Evolutionary conservation across 441 rosid species (phyloP).

Genomic region (Oxalis stricta): DNA sequence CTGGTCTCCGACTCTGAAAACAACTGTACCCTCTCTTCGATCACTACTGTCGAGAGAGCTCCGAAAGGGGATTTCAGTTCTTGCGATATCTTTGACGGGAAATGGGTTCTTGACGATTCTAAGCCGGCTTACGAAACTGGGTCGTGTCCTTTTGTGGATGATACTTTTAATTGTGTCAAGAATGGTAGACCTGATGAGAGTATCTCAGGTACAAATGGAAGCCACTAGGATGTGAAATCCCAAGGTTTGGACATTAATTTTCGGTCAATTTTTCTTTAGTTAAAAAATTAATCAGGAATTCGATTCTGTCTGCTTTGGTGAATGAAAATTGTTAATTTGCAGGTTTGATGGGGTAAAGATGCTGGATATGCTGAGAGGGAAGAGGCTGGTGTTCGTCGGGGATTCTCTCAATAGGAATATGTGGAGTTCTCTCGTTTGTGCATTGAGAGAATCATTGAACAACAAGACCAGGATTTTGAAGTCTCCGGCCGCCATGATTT

Average conservation of each 20-base stretch:
- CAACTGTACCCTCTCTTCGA: conserved; percentile 30
- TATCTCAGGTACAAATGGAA: conserved; percentile 31
- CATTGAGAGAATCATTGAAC: conserved; percentile 25
- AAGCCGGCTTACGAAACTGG: conserved; percentile 26
- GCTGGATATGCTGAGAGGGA: conserved; percentile 44
- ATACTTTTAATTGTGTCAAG: conserved; percentile 33
- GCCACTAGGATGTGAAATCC: conserved; percentile 32
- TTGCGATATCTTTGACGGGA: conserved; percentile 39
- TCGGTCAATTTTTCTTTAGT: no score
- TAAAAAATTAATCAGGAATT: no score
- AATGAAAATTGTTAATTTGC: background rate
- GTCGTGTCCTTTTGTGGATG: conserved; percentile 32
- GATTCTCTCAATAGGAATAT: conserved; percentile 45
- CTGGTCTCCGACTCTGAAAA: conserved; percentile 17
- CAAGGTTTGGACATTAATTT: conserved; percentile 14
- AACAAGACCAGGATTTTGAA: conserved; percentile 21
- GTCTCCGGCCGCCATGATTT: conserved; percentile 20
- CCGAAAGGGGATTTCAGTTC: conserved; percentile 21
- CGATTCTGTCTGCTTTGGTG: background rate
- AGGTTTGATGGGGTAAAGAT: conserved; percentile 56
- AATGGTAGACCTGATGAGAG: conserved; percentile 30
- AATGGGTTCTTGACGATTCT: conserved; percentile 29
- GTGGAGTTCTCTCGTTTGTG: conserved; percentile 50
- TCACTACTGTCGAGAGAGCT: conserved; percentile 21
- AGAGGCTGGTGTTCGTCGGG: conserved; percentile 42